A percentile compares a stretch with the other conserved stretches of the same genome.
These are phyloP conservation scores for Coniochaeta hoffmannii DNA, from an alignment of 2,329 filamentous ascomycete species.

Conservation along the genomic window DNA sequence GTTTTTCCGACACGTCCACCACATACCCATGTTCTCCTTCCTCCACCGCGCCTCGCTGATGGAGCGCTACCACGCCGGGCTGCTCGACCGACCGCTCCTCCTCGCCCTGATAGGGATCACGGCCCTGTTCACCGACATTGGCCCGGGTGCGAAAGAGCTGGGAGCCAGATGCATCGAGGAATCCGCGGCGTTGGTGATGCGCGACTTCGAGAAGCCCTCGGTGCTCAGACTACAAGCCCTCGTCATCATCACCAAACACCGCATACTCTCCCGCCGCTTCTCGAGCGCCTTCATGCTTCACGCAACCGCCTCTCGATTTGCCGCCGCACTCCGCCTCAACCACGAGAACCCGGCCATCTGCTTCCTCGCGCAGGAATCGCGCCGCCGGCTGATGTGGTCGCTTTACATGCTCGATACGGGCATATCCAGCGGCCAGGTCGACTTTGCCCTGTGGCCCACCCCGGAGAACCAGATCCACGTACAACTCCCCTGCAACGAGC, in stretches of 20 bases:
- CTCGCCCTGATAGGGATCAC: slow-evolving; percentile 50
- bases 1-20: slow-evolving; percentile 52
- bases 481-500: slow-evolving; percentile 41
- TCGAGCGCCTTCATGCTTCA: slow-evolving; percentile 41
- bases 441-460: slow-evolving; percentile 36
- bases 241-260: slow-evolving; percentile 38
- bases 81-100: slow-evolving; percentile 46
- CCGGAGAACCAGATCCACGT: slow-evolving; percentile 33
- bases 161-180: slow-evolving; percentile 47
- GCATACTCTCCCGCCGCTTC: slow-evolving; percentile 35
- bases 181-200: slow-evolving; percentile 43
- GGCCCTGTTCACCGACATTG: slow-evolving; percentile 46
- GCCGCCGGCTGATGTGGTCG: slow-evolving; percentile 40
- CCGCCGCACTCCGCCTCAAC: slow-evolving; percentile 40
- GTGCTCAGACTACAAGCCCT: slow-evolving; percentile 46
- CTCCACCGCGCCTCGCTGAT: slow-evolving; percentile 52
- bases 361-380: slow-evolving; percentile 35
- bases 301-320: slow-evolving; percentile 36
- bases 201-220: slow-evolving; percentile 46
- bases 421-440: slow-evolving; percentile 36
- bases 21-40: slow-evolving; percentile 52
- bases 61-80: slow-evolving; percentile 50
- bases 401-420: slow-evolving; percentile 39
- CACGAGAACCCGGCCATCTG: slow-evolving; percentile 37
- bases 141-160: slow-evolving; percentile 42